Conservation (phyloP, 2,329 filamentous ascomycete genomes). For the Penicillium expansum region DNA sequence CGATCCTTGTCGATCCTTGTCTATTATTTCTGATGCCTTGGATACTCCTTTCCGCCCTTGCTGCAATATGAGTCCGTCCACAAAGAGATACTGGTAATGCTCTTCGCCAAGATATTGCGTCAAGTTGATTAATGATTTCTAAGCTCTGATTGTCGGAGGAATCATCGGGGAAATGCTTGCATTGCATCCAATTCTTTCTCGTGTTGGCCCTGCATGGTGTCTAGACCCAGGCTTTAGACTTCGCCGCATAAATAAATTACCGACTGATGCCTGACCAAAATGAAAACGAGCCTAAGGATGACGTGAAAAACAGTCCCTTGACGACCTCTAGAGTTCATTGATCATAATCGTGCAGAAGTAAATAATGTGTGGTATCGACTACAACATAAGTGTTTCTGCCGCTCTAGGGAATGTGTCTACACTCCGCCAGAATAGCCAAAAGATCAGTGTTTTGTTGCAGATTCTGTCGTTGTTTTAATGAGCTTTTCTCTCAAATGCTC, state of each 20-base stretch:
- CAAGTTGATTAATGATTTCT: background rate
- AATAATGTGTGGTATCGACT: background rate
- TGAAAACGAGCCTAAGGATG: background rate
- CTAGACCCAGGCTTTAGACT: background rate
- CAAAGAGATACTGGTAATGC: background rate
- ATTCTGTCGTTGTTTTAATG: background rate
- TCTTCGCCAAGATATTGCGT: conserved; percentile 1
- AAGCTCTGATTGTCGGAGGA: background rate
- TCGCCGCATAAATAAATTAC: background rate
- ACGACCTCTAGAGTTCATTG: background rate
- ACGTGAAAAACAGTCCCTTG: background rate
- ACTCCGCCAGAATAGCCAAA: background rate
- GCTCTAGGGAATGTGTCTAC: background rate
- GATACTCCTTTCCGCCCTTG: background rate
- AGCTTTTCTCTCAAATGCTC: too few species aligned
- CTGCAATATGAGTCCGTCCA: background rate
- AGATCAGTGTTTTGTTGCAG: background rate
- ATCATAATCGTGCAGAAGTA: background rate
- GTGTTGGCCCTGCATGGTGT: background rate
- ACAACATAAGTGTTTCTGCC: background rate
- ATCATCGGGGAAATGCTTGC: background rate
- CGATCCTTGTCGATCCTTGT: background rate
- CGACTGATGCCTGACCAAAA: background rate
- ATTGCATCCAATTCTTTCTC: background rate
- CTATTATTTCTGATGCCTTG: background rate